Evolutionary conservation across 176 grass and related monocot genomes (phyloP), one percentile per base, ranked within the genome.

Genomic region (Cenchrus americanus): DNA sequence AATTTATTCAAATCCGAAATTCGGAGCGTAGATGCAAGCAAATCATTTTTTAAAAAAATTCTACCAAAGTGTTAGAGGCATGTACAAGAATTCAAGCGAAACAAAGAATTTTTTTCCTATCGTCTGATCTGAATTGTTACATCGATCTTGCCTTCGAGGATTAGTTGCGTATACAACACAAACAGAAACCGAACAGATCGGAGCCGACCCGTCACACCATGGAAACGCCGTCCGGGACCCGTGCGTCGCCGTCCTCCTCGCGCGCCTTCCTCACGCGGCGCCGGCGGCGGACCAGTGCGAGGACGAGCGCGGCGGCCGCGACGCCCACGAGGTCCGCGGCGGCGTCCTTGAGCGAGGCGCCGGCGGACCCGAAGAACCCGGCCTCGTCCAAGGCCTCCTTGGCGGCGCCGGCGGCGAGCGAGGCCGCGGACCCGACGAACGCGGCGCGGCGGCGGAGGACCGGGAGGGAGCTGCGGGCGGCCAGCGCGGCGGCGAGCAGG

Each of bases 311-410:
- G 4, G 90, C 88, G 15, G 89, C 75, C 13, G 82, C 54, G 54
- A 86, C 71, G 22, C 92, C 95, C 0, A 89, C 47, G 59, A 98
- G 27, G 60, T 98, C 95, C 57, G 95, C 90, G 1, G 73, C 90
- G 41, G 88, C 90, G 71, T 98, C 95, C 82, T 92, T 93, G 54
- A 52, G 78, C 15, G 95, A 98, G 11, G 90, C 92, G 17, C 92
- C 95, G 5, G 95, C 77, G 23, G 95, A 98, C 41, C 86, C 90
- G 30, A 92, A 86, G 84, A 94, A 1, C 0, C 95, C 79, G n/a
- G 87, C 72, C 88, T 94, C 95, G 76, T 98, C 92, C 10, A 81
- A 85, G 55, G n/a, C 79, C 86, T 98, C 95, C 80, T 98, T 98
- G 71, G 71, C 90, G 26, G 90, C 87, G 44, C 92, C 95, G 32